Conservation (phyloP, 179 eudicot species). For the Sideroxylon spinosum region DNA sequence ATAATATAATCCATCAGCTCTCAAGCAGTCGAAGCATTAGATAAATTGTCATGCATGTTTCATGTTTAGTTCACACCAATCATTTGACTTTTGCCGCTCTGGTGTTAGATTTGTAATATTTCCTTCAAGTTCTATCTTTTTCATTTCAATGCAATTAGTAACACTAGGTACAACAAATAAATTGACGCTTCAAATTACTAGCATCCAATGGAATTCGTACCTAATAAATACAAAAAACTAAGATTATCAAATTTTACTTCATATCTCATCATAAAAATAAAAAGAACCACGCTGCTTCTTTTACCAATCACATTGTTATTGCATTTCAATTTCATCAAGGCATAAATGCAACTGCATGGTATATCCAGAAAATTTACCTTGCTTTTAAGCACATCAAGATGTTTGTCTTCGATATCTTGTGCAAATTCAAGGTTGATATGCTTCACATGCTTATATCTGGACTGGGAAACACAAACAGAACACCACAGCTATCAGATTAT, state of each 20-base stretch:
- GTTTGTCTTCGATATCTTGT: conserved; percentile 28
- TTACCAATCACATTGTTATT: background rate
- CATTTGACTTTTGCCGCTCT: background rate
- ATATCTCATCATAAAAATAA: no score
- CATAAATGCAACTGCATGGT: background rate
- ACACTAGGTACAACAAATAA: background rate
- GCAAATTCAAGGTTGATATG: conserved; percentile 71
- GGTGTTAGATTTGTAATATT: no score
- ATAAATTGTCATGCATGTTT: background rate
- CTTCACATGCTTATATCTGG: conserved; percentile 67
- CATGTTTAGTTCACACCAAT: background rate
- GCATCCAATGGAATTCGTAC: background rate
- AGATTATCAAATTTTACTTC: background rate
- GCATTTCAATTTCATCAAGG: background rate
- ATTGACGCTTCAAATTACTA: background rate
- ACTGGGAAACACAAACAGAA: conserved; percentile 31
- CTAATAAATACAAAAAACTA: background rate
- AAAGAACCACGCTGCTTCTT: background rate
- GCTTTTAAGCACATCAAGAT: conserved; percentile 24
- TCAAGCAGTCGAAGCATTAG: background rate
- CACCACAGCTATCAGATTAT: conserved; percentile 13
- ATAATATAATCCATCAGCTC: background rate
- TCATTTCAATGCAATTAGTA: no score
- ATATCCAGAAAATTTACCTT: conserved; percentile 17
- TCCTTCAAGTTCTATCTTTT: no score